These are phyloP conservation scores for Neurospora cerealis DNA, from an alignment of 495 filamentous ascomycete genomes.

Conservation along the genomic window DNA sequence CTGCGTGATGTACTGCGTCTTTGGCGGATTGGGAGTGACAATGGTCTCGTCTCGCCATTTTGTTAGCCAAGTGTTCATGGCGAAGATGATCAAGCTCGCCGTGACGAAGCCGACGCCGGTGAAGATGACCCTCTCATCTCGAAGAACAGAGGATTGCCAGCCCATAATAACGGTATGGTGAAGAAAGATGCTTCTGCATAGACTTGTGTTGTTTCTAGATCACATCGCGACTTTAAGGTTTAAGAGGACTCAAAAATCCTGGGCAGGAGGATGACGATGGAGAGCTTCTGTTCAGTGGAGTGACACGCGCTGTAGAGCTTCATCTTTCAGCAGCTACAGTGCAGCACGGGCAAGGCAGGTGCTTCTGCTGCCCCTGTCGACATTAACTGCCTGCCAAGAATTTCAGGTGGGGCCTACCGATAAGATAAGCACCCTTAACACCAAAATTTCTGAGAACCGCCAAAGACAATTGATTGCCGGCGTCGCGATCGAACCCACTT, in stretches of 20 bases:
- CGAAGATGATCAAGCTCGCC: conserved; percentile 19
- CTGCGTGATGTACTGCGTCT: conserved; percentile 49
- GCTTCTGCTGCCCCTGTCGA: conserved; percentile 7
- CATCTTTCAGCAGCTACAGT: not conserved
- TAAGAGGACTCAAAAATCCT: not conserved
- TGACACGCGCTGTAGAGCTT: not conserved
- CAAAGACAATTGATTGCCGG: not conserved
- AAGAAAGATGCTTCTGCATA: not conserved
- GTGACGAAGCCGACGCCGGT: conserved; percentile 29
- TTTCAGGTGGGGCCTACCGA: not conserved
- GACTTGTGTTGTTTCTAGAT: not conserved
- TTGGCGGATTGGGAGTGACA: conserved; percentile 37
- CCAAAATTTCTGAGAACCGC: conserved; percentile 16
- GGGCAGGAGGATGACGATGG: not conserved
- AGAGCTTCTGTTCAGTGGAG: not conserved
- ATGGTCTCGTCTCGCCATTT: conserved; percentile 38
- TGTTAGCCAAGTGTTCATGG: conserved; percentile 30
- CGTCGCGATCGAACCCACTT: not conserved
- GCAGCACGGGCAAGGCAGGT: not conserved
- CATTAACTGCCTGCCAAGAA: not conserved
- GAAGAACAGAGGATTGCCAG: conserved; percentile 20
- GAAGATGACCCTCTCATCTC: conserved; percentile 35
- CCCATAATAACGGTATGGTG: conserved; percentile 17
- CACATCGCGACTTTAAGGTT: not conserved
- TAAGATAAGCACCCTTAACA: conserved; percentile 7